phyloP scores from a whole-genome alignment of 2,329 filamentous ascomycete species.

The Sporothrix schenckii region DNA sequence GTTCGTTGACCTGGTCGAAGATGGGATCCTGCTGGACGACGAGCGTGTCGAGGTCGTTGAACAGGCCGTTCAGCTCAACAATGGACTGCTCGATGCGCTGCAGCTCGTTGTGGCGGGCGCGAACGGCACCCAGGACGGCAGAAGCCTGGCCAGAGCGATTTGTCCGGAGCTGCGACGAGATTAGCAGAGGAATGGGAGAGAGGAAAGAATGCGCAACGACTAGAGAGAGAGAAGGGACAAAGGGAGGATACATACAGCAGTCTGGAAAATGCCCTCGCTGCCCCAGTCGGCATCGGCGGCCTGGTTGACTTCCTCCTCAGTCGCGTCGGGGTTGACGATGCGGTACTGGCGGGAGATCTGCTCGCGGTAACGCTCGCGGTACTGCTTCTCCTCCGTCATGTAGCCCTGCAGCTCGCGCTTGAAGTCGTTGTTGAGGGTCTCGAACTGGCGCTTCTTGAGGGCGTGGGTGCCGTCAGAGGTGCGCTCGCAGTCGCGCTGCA shows the following conservation, averaged over 20 bases:
- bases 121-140: conserved; percentile 74
- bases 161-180: conserved; percentile 62
- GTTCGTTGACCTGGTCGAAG: conserved; percentile 64
- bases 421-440: conserved; percentile 71
- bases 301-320: conserved; percentile 69
- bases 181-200: conserved; percentile 5
- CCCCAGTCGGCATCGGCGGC: conserved; percentile 73
- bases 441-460: conserved; percentile 70
- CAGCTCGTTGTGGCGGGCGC: conserved; percentile 81
- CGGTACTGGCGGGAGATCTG: conserved; percentile 79
- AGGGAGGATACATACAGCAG: conserved; percentile 63
- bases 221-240: neutral
- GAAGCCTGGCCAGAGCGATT: conserved; percentile 75
- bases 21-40: conserved; percentile 72
- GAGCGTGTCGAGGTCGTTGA: conserved; percentile 73
- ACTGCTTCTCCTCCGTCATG: conserved; percentile 70
- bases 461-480: conserved; percentile 62
- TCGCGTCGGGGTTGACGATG: conserved; percentile 81
- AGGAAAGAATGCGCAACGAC: too few species aligned
- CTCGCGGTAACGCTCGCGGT: conserved; percentile 71
- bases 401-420: conserved; percentile 71
- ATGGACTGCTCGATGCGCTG: conserved; percentile 78
- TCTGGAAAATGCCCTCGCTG: conserved; percentile 79
- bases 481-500: conserved; percentile 70
- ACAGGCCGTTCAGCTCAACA: conserved; percentile 68